Evolutionary conservation across 2,329 filamentous ascomycete genomes (phyloP), one percentile per base, ranked within the genome.

Genomic region (Colletotrichum australisinense): DNA sequence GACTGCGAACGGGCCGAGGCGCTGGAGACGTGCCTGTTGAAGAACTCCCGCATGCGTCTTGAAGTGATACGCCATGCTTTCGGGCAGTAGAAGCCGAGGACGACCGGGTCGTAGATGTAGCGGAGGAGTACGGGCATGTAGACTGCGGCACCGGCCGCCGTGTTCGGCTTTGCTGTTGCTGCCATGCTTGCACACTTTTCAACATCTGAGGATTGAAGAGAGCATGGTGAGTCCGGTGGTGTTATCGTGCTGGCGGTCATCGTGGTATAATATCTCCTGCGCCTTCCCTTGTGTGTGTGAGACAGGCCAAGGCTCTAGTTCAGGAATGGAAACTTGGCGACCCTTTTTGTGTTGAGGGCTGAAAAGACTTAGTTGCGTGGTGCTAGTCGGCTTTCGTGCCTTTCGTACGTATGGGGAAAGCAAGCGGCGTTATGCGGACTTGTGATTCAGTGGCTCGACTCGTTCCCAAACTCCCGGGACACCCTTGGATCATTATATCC

Each of bases 71-170:
- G 49, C 84, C 84, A 85, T 35, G 81, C 76, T 72, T 76, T 81
- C 32, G 70, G 76, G 75, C 81, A 80, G 66, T 82, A 82, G 72
- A 83, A 78, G 28, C 77, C 76, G 5, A 83, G 78, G 6, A 84
- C 80, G 63, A 76, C 77, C 52, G 76, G 68, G 67, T 83, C 79
- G 56, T 83, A 83, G 26, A 78, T 59, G 72, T 72, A 68, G 11
- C 69, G 57, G 4, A 72, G 69, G 16, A 62, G 38, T 16, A 72
- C 5, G 24, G 63, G 69, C 1, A 67, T 28, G 28, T 72, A 72
- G 32, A 72, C 52, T 19, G 63, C 63, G 49, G 69, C 63, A 5
- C 69, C 69, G 7, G 69, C 63, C 11, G 65, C 42, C 12, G 69
- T 72, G 35, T 67, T 53, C 30, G 67, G 42, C 26, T 19, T 11